These are phyloP conservation scores for Sphaerostilbella broomeana DNA, from an alignment of 2,329 filamentous ascomycete genomes.

Conservation along the genomic window DNA sequence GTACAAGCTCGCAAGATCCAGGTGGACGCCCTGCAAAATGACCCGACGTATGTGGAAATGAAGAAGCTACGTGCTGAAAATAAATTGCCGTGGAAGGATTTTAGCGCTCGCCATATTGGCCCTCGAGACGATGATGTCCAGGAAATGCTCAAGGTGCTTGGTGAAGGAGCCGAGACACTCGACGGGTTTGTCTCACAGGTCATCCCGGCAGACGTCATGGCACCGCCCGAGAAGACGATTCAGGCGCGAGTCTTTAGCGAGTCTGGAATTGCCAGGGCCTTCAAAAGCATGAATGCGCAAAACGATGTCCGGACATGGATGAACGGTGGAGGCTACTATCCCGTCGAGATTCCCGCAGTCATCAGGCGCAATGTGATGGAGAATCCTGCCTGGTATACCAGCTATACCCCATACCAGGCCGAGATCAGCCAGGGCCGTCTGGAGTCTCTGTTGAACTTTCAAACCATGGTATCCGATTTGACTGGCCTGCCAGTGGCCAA, in stretches of 20 bases:
- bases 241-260: conserved; percentile 51
- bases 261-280: conserved; percentile 16
- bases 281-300: conserved; percentile 32
- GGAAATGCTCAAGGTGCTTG: conserved; percentile 73
- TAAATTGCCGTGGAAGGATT: conserved; percentile 33
- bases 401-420: conserved; percentile 94
- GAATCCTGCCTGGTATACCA: conserved; percentile 95
- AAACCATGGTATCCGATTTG: conserved; percentile 84
- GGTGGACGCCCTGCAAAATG: conserved; percentile 15
- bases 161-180: conserved; percentile 64
- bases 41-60: conserved; percentile 21
- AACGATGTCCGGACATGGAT: conserved; percentile 53
- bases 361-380: conserved; percentile 91
- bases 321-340: conserved; percentile 84
- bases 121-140: conserved; percentile 63
- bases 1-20: conserved; percentile 8
- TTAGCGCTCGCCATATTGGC: conserved; percentile 80
- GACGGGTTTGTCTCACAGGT: conserved; percentile 84
- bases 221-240: conserved; percentile 21
- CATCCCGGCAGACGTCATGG: conserved; percentile 68
- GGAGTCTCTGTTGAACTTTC: conserved; percentile 90
- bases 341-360: conserved; percentile 77
- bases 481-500: conserved; percentile 85
- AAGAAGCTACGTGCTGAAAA: conserved; percentile 16
- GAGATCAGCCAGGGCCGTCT: conserved; percentile 94